Evolutionary conservation across 2,329 filamentous ascomycete genomes (phyloP), one percentile per base, ranked within the genome.

Genomic region (Fusarium sp.): DNA sequence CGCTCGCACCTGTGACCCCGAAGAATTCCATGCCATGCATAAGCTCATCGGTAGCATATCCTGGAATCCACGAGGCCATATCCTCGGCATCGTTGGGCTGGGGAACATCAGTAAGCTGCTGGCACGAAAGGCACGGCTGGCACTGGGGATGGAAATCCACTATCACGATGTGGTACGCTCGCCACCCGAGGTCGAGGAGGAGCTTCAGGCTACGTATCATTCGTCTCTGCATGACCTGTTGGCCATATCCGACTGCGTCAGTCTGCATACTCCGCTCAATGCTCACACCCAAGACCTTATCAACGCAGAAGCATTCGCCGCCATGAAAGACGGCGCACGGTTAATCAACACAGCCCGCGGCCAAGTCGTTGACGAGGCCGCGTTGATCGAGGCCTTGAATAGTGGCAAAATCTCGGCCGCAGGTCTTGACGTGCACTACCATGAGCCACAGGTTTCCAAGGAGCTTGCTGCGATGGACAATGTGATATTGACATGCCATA

Each of bases 291-390:
- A 63, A 11, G 58, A 67, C 2, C 54, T 67, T 7, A 66, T 67
- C 4, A 41, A 42, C 35, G 39, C 35, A 1, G 33, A 63, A 32
- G 64, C 48, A 6, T 56, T 67, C 5, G 57, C 62, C 0, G 71
- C 75, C 49, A 81, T 84, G 71, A 84, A 84, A 61, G 57, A 64
- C 1, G 82, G 83, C 0, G 72, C 78, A 2, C 69, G 80, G 1
- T 69, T 86, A 2, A 74, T 85, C 3, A 85, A 85, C 60, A 83
- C 82, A 4, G 81, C 83, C 0, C 71, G 83, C 2, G 84, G 82
- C 0, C 78, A 78, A 43, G 67, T 85, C 1, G 74, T 85, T 1
- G 80, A 85, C 52, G 82, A 86, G 57, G 76, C 77, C 1, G 82
- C 79, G 4, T 64, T 86, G 23, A 71, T 82, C 1, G 66, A 68